Conservation (phyloP, 768 basidiomycete species). For the Baorangia bicolor region DNA sequence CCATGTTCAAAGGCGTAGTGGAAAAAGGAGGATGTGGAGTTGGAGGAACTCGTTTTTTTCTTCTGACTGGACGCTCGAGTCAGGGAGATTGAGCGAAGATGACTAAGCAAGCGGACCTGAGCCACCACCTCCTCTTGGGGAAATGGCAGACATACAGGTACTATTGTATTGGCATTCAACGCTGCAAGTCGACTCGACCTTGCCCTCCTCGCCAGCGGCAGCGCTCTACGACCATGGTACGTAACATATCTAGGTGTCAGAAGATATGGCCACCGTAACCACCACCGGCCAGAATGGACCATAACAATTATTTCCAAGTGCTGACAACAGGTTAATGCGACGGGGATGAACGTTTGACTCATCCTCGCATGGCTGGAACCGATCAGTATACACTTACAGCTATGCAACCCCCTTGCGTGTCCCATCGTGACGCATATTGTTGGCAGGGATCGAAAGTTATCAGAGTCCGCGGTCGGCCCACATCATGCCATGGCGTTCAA, state of each 20-base stretch:
- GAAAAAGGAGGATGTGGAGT: background rate
- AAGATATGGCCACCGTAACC: background rate
- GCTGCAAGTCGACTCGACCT: background rate
- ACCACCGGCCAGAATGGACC: background rate
- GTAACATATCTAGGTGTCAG: background rate
- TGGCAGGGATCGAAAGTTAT: background rate
- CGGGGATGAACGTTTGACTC: background rate
- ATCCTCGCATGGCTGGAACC: background rate
- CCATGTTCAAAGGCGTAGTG: constrained; percentile 20
- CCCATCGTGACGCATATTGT: background rate
- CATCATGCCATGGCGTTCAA: background rate
- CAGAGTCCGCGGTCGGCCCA: background rate
- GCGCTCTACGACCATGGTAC: background rate
- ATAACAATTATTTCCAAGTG: background rate
- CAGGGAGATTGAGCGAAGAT: background rate
- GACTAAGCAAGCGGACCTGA: constrained; percentile 22
- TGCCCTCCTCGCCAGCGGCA: background rate
- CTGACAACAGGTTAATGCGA: background rate
- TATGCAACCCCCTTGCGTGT: background rate
- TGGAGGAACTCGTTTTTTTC: constrained; percentile 9
- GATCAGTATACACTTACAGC: background rate
- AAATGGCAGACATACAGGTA: background rate
- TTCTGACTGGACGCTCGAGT: constrained; percentile 3
- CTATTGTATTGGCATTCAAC: background rate
- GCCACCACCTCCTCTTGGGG: constrained; percentile 4